A percentile compares a stretch with the other conserved stretches of the same genome.
Evolutionary conservation across 2,329 filamentous ascomycete species (phyloP).

Genomic region (Cladosporium phlei): DNA sequence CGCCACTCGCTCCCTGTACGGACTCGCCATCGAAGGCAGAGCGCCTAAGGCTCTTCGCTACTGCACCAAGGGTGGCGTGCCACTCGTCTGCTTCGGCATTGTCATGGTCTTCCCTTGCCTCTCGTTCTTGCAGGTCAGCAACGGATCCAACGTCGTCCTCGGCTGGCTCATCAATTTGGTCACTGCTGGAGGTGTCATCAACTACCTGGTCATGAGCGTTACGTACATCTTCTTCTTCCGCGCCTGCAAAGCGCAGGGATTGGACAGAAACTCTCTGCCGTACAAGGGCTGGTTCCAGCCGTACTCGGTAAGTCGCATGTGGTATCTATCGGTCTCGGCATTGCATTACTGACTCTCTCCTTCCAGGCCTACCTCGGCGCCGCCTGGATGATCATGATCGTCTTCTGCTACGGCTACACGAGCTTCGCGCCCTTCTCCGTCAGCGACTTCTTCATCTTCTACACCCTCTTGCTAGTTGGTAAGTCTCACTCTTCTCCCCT

Average conservation of each 20-base stretch:
- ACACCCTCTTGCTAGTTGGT: slow-evolving; percentile 32
- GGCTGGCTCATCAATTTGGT: slow-evolving; percentile 49
- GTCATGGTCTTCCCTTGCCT: slow-evolving; percentile 31
- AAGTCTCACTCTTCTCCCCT: not conserved
- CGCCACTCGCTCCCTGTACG: slow-evolving; percentile 50
- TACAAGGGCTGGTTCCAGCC: slow-evolving; percentile 56
- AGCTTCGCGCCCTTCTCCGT: slow-evolving; percentile 45
- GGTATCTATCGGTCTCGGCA: not conserved
- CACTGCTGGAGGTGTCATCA: slow-evolving; percentile 56
- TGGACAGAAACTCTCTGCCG: slow-evolving; percentile 51
- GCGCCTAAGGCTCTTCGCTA: slow-evolving; percentile 53
- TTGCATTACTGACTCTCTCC: not conserved
- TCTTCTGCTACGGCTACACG: slow-evolving; percentile 54
- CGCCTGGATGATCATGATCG: slow-evolving; percentile 29
- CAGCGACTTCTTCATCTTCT: slow-evolving; percentile 47
- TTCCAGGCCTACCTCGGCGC: slow-evolving; percentile 24
- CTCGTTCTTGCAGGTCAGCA: slow-evolving; percentile 32
- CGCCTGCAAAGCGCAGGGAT: slow-evolving; percentile 47
- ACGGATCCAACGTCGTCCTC: slow-evolving; percentile 28
- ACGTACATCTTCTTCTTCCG: slow-evolving; percentile 57
- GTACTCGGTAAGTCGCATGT: slow-evolving; percentile 39
- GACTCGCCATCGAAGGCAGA: slow-evolving; percentile 49
- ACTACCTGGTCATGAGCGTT: slow-evolving; percentile 57
- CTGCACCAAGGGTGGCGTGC: slow-evolving; percentile 57
- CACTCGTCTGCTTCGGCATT: slow-evolving; percentile 52